Base-by-base conservation (phyloP, 2,329 filamentous ascomycete genomes). In the Chaetothyriales sp. region DNA sequence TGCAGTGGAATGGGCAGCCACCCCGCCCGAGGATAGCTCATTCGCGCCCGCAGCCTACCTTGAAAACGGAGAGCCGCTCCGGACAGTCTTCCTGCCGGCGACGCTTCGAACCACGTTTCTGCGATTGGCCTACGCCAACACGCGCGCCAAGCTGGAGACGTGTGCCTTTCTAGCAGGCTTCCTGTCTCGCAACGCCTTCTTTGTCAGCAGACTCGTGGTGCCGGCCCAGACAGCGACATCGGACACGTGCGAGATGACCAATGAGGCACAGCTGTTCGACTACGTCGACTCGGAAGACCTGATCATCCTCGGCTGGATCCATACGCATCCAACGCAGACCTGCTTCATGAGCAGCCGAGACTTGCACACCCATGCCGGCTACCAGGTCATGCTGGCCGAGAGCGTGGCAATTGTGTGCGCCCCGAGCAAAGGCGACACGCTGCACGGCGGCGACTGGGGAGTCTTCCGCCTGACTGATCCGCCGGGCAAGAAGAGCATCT, bases 341-440 rank as follows among this genome's bases (percentile, higher is more conserved):
- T 98, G 92, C 68, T 98, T 98, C 66, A 94, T 98, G 86, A 95
- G 88, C 65, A 92, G 85, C 47, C 76, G 90, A 48, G 92, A 98
- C 64, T 66, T 97, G 59, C 92, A 98, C 65, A 98, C 94, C 0
- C 90, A 95, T 64, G 83, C 83, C 2, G 89, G 89, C 9, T 97
- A 95, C 66, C 92, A 98, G 68, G 82, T 92, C 54, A 95, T 95
- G 88, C 79, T 97, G 69, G 84, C 89, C 0, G 92, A 98, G 73
- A 94, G 87, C 61, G 89, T 98, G 56, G 92, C 92, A 3, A 94
- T 98, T 62, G 92, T 98, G 43, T 98, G 92, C 69, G 87, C 92
- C 5, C 92, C 92, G 0, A 84, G 78, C 52, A 87, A 85, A 62
- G 57, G 58, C 46, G 60, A 62, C 48, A 59, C 56, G 9, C 51